Evolutionary conservation across 176 grass and related monocot genomes (phyloP).

Genomic region (Raddia distichophylla): DNA sequence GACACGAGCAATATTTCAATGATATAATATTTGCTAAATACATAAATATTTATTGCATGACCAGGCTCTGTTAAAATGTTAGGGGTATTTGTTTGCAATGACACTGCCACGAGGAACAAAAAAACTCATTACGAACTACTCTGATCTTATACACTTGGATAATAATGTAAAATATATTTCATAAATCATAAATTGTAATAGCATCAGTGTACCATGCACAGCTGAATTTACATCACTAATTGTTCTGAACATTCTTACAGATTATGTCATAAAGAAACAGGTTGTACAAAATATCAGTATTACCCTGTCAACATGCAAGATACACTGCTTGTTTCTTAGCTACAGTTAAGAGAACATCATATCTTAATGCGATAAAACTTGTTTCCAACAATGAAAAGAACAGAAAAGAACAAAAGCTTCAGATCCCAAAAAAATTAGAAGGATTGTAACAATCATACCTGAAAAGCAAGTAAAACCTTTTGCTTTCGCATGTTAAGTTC

Average conservation of each 20-base stretch:
- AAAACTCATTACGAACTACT: background rate
- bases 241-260: background rate
- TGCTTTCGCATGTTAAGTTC: constrained; percentile 97
- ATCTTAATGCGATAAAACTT: background rate
- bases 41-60: background rate
- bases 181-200: constrained; percentile 24
- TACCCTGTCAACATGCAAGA: constrained; percentile 19
- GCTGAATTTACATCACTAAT: constrained; percentile 9
- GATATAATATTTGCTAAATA: background rate
- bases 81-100: constrained; percentile 19
- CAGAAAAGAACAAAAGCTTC: constrained; percentile 2
- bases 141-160: background rate
- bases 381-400: background rate
- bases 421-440: constrained; percentile 5
- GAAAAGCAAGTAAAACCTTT: constrained; percentile 94
- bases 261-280: constrained; percentile 9
- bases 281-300: background rate
- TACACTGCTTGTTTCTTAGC: background rate
- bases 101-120: background rate
- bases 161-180: constrained; percentile 7
- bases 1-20: background rate
- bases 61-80: constrained; percentile 8
- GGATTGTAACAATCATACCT: constrained; percentile 53
- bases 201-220: background rate
- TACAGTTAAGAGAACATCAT: background rate